phyloP scores from a whole-genome alignment of 2,329 filamentous ascomycete species.

The Colletotrichum sidae region DNA sequence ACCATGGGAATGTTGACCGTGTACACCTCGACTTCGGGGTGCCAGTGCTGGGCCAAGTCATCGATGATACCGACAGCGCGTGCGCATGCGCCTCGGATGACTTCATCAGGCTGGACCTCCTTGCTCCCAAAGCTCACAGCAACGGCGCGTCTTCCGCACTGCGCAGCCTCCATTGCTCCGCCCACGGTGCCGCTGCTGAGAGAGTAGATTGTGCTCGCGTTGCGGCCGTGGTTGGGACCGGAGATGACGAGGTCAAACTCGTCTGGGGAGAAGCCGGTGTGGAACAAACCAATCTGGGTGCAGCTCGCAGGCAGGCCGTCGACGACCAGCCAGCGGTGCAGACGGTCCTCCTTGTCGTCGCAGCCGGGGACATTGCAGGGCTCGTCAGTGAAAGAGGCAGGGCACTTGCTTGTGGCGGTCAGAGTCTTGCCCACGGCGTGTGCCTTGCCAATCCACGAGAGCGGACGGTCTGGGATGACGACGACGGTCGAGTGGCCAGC shows the following conservation, averaged over 20 bases:
- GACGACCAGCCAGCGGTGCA: constrained; percentile 66
- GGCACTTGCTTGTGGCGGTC: constrained; percentile 43
- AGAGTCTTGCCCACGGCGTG: constrained; percentile 77
- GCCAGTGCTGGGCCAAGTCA: constrained; percentile 70
- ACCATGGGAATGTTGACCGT: constrained; percentile 76
- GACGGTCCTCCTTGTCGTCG: constrained; percentile 54
- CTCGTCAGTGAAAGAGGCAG: constrained; percentile 22
- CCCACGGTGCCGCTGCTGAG: constrained; percentile 70
- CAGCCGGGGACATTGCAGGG: constrained; percentile 48
- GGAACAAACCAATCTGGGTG: constrained; percentile 69
- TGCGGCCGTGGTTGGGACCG: constrained; percentile 72
- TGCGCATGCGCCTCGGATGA: constrained; percentile 70
- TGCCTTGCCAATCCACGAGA: constrained; percentile 83
- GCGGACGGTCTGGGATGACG: constrained; percentile 75
- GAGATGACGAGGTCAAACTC: constrained; percentile 68
- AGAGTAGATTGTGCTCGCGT: constrained; percentile 68
- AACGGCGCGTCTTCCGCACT: constrained; percentile 68
- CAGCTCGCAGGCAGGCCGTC: constrained; percentile 71
- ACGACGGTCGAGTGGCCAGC: constrained; percentile 77
- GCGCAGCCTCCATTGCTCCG: constrained; percentile 67
- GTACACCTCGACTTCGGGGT: constrained; percentile 70
- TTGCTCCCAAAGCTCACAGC: constrained; percentile 79
- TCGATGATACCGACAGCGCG: constrained; percentile 72
- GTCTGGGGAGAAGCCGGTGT: constrained; percentile 49
- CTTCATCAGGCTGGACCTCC: constrained; percentile 72